Base-by-base conservation (phyloP, 192 early-diverging fungal genomes). In the Dispira simplex region DNA sequence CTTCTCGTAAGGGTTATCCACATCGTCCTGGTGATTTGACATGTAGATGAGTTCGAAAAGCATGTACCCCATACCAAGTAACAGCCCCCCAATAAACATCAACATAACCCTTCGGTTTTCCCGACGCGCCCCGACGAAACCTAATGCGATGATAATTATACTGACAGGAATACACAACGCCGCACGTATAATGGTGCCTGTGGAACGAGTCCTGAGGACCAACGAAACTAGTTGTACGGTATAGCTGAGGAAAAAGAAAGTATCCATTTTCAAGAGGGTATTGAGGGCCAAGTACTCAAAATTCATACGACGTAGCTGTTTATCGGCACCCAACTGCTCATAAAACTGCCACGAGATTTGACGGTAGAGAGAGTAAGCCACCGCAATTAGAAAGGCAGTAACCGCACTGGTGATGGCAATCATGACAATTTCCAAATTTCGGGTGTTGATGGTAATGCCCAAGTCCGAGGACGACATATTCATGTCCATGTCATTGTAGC, bases 291-390 rank as follows among this genome's bases (percentile, higher is more conserved):
- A 84, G 60, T 88, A 83, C 67, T 81, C 79, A 66, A 81, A 84
- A 73, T 87, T 89, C 63, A 80, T 78, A 43, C 85, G 85, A 58
- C 85, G 74, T 79, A 91, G 83, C 8, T 79, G 72, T 64, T 86
- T 63, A 62, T 91, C 85, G 28, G 88, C 87, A 16, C 87, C 85
- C 69, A 91, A 88, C 73, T 85, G 88, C 65, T 87, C 88, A 74
- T 86, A 88, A 48, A 88, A 86, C 63, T 77, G 76, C 87, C 88
- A 90, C 26, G 88, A 84, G 72, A 88, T 89, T 69, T 86, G 82
- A 67, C 83, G 81, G 69, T 90, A 90, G 47, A 80, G 67, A 13
- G 54, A 21, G 54, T 56, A 56, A 13, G 54, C 54, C 11, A 56
- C 16, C 12, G 21, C 54, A 0, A 56, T 25, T 13, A 56, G 23